phyloP scores from a whole-genome alignment of 768 basidiomycete genomes.

The Termitomyces sp. region DNA sequence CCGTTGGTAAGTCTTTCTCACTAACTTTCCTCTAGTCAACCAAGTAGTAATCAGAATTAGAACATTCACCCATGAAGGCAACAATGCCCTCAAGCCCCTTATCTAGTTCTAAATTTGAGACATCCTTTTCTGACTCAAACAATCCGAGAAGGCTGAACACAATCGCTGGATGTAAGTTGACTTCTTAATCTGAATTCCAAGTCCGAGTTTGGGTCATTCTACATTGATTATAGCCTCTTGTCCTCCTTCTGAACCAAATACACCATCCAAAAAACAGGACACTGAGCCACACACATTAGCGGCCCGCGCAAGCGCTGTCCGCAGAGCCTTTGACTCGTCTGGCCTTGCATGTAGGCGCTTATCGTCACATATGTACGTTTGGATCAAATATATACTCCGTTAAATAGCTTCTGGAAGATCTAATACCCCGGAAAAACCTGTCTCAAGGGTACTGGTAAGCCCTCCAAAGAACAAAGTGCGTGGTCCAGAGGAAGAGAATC shows the following conservation, averaged over 20 bases:
- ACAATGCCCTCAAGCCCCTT: not conserved
- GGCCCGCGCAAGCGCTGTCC: not conserved
- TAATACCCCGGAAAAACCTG: not conserved
- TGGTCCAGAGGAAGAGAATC: not conserved
- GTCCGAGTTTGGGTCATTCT: not conserved
- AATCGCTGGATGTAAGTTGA: not conserved
- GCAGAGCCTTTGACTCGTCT: not conserved
- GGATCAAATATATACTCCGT: not conserved
- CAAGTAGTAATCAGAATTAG: not conserved
- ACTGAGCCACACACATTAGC: not conserved
- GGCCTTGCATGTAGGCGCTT: not conserved
- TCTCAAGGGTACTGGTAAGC: not conserved
- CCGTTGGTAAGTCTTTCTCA: not conserved
- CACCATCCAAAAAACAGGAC: not conserved
- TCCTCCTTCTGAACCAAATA: not conserved
- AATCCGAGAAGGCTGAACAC: not conserved
- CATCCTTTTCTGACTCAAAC: not conserved
- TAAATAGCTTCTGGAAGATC: not conserved
- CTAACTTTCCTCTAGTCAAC: not conserved
- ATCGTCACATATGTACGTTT: not conserved
- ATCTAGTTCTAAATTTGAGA: not conserved
- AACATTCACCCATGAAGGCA: conserved; percentile 3
- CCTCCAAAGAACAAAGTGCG: not conserved
- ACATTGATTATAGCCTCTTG: not conserved
- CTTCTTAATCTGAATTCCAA: not conserved